These are phyloP conservation scores for Cladorrhinum samala DNA, from an alignment of 495 filamentous ascomycete genomes.

Conservation along the genomic window DNA sequence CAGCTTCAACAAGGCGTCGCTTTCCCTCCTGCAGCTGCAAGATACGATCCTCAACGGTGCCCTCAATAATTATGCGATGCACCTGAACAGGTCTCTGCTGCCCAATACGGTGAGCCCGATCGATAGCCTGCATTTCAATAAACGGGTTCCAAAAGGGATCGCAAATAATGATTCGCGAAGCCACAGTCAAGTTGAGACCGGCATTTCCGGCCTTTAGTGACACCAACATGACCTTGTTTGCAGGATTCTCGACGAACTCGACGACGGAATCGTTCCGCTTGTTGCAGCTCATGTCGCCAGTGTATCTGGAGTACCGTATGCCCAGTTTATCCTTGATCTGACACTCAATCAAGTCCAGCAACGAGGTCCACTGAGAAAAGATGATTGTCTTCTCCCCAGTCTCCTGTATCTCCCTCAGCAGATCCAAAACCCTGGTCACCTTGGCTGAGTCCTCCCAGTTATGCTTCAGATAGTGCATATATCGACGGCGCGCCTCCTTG, in stretches of 20 bases:
- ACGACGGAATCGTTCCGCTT: slow-evolving; percentile 66
- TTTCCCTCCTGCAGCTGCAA: slow-evolving; percentile 80
- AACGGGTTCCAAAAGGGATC: slow-evolving; percentile 98
- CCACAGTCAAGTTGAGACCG: slow-evolving; percentile 82
- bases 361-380: slow-evolving; percentile 86
- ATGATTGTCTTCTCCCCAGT: slow-evolving; percentile 76
- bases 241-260: slow-evolving; percentile 61
- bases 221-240: slow-evolving; percentile 73
- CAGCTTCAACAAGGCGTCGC: slow-evolving; percentile 66
- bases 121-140: slow-evolving; percentile 90
- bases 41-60: slow-evolving; percentile 89
- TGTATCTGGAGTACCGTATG: slow-evolving; percentile 65
- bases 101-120: slow-evolving; percentile 87
- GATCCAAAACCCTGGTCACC: slow-evolving; percentile 65
- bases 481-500: slow-evolving; percentile 51
- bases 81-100: slow-evolving; percentile 70
- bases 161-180: slow-evolving; percentile 81
- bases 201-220: slow-evolving; percentile 89
- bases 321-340: slow-evolving; percentile 61
- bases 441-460: slow-evolving; percentile 73
- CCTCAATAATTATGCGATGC: slow-evolving; percentile 69
- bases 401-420: slow-evolving; percentile 44
- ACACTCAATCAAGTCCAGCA: slow-evolving; percentile 91
- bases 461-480: slow-evolving; percentile 63
- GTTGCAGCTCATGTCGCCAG: slow-evolving; percentile 70